These are phyloP conservation scores for Saturnispora hagleri DNA, from an alignment of 805 yeast genomes.

Conservation along the genomic window DNA sequence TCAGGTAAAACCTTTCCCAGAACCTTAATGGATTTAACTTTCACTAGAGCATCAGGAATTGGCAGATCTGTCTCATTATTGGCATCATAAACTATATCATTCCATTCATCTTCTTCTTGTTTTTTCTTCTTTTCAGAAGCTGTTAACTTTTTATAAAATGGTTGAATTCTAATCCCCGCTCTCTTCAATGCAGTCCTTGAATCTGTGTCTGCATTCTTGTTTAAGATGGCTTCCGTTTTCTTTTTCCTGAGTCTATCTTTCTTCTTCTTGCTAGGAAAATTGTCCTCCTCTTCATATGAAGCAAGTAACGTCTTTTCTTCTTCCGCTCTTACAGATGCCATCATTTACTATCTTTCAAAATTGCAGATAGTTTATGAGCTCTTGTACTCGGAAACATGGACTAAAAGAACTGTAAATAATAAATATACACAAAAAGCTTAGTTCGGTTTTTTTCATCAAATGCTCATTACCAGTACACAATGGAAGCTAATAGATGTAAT, in stretches of 20 bases:
- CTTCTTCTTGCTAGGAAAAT: constrained; percentile 8
- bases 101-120: constrained; percentile 1
- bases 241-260: constrained; percentile 4
- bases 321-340: not conserved
- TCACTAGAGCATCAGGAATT: not conserved
- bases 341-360: not conserved
- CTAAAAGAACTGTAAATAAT: not conserved
- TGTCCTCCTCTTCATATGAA: constrained; percentile 2
- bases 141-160: not conserved
- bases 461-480: not conserved
- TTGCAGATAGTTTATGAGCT: not conserved
- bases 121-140: constrained; percentile 5
- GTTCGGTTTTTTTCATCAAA: not conserved
- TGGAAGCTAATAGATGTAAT: not conserved
- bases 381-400: not conserved
- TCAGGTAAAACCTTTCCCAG: not conserved
- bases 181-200: constrained; percentile 3
- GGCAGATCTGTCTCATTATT: constrained; percentile 1
- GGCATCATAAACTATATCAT: constrained; percentile 3
- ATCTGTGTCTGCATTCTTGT: constrained; percentile 5
- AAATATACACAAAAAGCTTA: not conserved
- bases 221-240: constrained; percentile 8
- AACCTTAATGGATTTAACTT: not conserved
- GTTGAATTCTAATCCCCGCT: constrained; percentile 8
- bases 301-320: not conserved